These are phyloP conservation scores for Irpex rosettiformis DNA, from an alignment of 1,284 basidiomycete genomes.

Conservation along the genomic window DNA sequence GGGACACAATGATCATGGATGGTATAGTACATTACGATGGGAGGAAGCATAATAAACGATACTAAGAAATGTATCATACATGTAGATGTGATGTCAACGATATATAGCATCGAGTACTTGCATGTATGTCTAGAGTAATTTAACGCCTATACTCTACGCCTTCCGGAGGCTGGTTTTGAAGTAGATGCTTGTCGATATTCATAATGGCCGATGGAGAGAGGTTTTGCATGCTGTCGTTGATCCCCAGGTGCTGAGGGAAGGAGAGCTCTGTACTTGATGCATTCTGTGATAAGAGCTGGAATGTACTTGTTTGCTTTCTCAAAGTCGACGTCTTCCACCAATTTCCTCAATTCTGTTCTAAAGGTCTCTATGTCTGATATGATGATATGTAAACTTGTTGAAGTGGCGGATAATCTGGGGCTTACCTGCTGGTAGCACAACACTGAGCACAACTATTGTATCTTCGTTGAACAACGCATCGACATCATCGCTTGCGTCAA, in stretches of 20 bases:
- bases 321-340: neutral
- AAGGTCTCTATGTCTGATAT: neutral
- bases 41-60: constrained; percentile 5
- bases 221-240: neutral
- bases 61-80: neutral
- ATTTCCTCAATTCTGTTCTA: neutral
- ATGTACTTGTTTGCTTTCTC: neutral
- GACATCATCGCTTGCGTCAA: neutral
- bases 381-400: neutral
- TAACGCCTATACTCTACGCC: neutral
- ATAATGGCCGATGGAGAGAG: neutral
- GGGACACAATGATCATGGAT: constrained; percentile 5
- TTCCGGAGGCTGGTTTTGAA: neutral
- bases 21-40: constrained; percentile 13
- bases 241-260: no score
- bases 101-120: no score
- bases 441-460: neutral
- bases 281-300: neutral
- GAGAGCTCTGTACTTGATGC: neutral
- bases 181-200: neutral
- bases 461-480: neutral
- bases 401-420: neutral
- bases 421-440: neutral
- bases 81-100: neutral
- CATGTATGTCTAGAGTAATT: no score